Base-by-base conservation (phyloP, 306 rosid genomes). In the Luffa aegyptiaca region DNA sequence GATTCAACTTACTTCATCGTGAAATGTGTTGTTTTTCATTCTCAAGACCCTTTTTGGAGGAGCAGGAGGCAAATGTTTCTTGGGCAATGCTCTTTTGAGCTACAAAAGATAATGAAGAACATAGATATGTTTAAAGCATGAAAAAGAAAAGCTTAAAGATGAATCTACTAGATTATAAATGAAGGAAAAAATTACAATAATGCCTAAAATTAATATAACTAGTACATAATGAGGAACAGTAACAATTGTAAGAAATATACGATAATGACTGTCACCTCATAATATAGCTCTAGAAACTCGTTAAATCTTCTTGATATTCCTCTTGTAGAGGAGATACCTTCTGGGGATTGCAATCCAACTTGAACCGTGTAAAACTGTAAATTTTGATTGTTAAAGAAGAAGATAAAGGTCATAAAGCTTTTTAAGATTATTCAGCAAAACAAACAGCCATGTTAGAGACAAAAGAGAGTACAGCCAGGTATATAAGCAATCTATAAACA, bases 301-400 rank as follows among this genome's bases (percentile, higher is more conserved):
- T 68, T 92, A 86, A 86, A 95, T 91, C 98, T 90, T 82, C 96
- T 90, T 66, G 90, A 82, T 84, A 91, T 87, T 3, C 73, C 82
- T 72, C 97, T 86, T 0, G 86, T 85, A 42, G 90, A 82, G 78
- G 97, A 90, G 82, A 91, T 86, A 75, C 93, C 95, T 85, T 91
- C 86, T 10, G 96, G 98, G 2, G 98, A 92, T 87, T 90, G 92
- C 59, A 95, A 46, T 61, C 91, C 95, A 63, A 95, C 93, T 91
- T 89, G 92, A 88, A 95, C 92, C 92, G 87, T 90, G 83, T 82
- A 95, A 88, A 91, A 91, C 98, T 95, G 90, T 75, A 80, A 20
- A 63, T 12, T 53, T 63, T 80, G 51, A 84, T 64, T 76, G 84
- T 83, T 84, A 84, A 80, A 76, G 51, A 55, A 74, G 46, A 69